Percentiles rank a stretch among this genome's conserved stretches.
Conservation (phyloP, 1,139 yeast genomes). For the Candida sanyaensis region DNA sequence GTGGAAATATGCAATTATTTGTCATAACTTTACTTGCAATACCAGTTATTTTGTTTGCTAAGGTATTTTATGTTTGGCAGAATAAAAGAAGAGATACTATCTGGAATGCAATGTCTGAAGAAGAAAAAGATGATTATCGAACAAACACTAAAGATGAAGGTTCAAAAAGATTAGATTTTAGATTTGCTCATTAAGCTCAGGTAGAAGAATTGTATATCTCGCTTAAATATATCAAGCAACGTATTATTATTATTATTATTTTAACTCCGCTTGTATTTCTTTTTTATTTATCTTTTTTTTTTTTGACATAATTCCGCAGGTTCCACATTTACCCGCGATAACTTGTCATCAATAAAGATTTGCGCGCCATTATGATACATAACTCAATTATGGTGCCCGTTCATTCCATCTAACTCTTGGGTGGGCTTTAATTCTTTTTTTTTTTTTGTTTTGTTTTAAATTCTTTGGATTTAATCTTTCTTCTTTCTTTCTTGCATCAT, state of each 20-base stretch:
- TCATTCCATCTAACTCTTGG: no score
- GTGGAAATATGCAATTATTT: constrained; percentile 46
- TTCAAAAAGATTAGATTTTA: constrained; percentile 57
- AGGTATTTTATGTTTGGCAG: constrained; percentile 45
- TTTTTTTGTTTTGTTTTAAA: neutral
- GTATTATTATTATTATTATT: no score
- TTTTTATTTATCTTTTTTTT: neutral
- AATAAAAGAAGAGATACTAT: constrained; percentile 43
- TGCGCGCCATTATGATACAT: no score
- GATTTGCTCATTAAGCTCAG: constrained; percentile 22
- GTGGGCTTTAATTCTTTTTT: neutral
- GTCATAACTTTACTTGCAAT: constrained; percentile 17
- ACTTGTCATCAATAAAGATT: no score
- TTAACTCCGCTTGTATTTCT: neutral
- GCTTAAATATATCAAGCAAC: no score
- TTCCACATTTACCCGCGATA: no score
- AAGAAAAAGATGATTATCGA: constrained; percentile 49
- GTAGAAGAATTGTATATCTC: neutral
- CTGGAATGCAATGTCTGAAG: constrained; percentile 51
- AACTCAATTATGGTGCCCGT: no score
- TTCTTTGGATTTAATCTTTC: no score
- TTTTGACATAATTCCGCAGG: neutral
- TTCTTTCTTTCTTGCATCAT: neutral
- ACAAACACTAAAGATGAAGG: constrained; percentile 50
- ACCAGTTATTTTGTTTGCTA: constrained; percentile 23